Percentiles rank a stretch among this genome's conserved stretches.
phyloP scores from a whole-genome alignment of 768 basidiomycete species.

The Suillus bovinus region DNA sequence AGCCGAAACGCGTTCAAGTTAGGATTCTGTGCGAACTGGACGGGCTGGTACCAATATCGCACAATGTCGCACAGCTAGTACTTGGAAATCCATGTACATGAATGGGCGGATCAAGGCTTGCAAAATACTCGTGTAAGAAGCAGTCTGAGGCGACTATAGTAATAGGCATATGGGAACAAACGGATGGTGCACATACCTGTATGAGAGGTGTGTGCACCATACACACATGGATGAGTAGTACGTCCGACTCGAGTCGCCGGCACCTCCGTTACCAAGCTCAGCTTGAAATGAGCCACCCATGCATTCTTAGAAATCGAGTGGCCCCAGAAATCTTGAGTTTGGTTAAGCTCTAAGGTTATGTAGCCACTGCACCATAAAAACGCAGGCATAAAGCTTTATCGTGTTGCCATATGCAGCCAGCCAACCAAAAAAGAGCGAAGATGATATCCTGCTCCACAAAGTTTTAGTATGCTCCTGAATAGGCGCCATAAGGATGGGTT shows the following conservation, averaged over 20 bases:
- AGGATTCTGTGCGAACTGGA: not conserved
- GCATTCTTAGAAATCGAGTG: constrained; percentile 43
- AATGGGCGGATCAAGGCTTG: too few relatives aligned
- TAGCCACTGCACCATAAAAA: constrained; percentile 5
- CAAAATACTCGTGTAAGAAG: not conserved
- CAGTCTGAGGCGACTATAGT: not conserved
- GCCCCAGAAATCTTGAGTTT: constrained; percentile 45
- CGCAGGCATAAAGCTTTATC: constrained; percentile 32
- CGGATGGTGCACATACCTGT: not conserved
- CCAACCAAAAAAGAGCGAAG: constrained; percentile 44
- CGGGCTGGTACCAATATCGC: not conserved
- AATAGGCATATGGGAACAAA: not conserved
- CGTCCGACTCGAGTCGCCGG: too few relatives aligned
- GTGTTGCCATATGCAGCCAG: constrained; percentile 50
- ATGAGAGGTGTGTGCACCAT: not conserved
- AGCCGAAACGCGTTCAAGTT: too few relatives aligned
- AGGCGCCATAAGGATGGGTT: not conserved
- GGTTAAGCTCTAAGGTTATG: constrained; percentile 31
- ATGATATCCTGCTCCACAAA: not conserved
- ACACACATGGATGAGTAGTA: constrained; percentile 4
- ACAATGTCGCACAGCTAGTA: not conserved
- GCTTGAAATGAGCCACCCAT: too few relatives aligned
- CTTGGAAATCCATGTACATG: not conserved
- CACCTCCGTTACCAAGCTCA: too few relatives aligned
- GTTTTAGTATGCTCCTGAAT: not conserved